Evolutionary conservation across 306 rosid species (phyloP).

Genomic region (Quercus agrifolia): DNA sequence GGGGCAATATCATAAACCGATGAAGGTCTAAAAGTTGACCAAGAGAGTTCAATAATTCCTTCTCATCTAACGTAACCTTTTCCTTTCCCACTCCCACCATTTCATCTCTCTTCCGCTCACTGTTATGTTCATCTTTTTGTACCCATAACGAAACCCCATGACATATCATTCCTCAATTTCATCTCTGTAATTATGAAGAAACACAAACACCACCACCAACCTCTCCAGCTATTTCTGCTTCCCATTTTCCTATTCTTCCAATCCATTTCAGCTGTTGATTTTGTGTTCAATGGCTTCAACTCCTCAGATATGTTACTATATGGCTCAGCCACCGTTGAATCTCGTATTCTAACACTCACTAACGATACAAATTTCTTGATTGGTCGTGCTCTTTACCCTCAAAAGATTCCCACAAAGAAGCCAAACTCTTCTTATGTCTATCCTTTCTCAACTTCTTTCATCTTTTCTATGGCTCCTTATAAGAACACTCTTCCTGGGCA

Average conservation of each 20-base stretch:
- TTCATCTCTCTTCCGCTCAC: background rate
- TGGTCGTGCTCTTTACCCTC: constrained; percentile 64
- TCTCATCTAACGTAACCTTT: too few relatives aligned
- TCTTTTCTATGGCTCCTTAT: constrained; percentile 66
- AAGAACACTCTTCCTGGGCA: constrained; percentile 58
- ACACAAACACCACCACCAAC: constrained; percentile 1
- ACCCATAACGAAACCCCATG: background rate
- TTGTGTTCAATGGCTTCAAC: constrained; percentile 75
- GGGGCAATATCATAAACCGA: background rate
- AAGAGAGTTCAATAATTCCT: background rate
- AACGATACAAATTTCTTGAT: constrained; percentile 49
- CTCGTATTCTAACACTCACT: constrained; percentile 58
- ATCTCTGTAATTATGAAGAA: constrained; percentile 26
- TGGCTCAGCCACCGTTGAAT: constrained; percentile 62
- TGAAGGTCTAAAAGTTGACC: background rate
- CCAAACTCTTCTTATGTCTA: constrained; percentile 41
- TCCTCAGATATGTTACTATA: constrained; percentile 46
- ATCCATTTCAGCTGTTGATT: constrained; percentile 42
- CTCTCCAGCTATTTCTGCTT: constrained; percentile 19
- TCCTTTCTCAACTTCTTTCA: constrained; percentile 83
- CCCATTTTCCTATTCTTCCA: constrained; percentile 9
- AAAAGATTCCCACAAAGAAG: constrained; percentile 44
- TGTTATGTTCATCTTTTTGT: constrained; percentile 2
- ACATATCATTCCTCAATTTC: background rate
- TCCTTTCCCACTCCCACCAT: background rate